Conservation (phyloP, 345 rosid species). For the Schrenkiella parvula region DNA sequence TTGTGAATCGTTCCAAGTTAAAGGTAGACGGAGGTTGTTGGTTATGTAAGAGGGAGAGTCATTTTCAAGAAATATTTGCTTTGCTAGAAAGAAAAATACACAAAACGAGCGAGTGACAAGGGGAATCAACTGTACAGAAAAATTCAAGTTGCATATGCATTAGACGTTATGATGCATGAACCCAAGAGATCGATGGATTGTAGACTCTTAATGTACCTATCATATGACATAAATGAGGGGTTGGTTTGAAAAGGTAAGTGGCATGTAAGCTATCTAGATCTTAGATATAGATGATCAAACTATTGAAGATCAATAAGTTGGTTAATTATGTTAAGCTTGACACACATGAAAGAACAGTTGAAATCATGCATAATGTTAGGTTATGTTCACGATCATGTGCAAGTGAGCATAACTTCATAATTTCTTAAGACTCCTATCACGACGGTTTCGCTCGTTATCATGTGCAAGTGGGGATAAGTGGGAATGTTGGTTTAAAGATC, state of each 20-base stretch:
- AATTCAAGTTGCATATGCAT: background rate
- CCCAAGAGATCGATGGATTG: background rate
- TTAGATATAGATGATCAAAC: background rate
- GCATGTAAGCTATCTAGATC: background rate
- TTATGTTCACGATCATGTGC: background rate
- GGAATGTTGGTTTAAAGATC: background rate
- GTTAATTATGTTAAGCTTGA: background rate
- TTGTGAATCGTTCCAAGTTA: background rate
- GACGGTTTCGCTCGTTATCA: background rate
- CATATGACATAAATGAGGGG: background rate
- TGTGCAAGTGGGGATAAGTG: background rate
- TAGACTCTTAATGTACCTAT: background rate
- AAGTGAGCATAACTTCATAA: background rate
- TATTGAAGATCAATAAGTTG: background rate
- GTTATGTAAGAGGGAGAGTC: background rate
- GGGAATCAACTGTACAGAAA: background rate
- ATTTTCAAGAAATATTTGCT: background rate
- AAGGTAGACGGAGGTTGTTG: no score
- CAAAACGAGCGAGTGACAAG: background rate
- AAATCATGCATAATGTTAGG: background rate
- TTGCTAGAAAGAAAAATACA: background rate
- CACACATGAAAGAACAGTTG: background rate
- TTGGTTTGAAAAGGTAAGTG: background rate
- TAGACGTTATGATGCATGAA: background rate
- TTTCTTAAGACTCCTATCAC: background rate